Percentiles rank a stretch among this genome's conserved stretches.
These are phyloP conservation scores for Globisporangium spinosum DNA, from an alignment of 352 stramenopile species.

Conservation along the genomic window DNA sequence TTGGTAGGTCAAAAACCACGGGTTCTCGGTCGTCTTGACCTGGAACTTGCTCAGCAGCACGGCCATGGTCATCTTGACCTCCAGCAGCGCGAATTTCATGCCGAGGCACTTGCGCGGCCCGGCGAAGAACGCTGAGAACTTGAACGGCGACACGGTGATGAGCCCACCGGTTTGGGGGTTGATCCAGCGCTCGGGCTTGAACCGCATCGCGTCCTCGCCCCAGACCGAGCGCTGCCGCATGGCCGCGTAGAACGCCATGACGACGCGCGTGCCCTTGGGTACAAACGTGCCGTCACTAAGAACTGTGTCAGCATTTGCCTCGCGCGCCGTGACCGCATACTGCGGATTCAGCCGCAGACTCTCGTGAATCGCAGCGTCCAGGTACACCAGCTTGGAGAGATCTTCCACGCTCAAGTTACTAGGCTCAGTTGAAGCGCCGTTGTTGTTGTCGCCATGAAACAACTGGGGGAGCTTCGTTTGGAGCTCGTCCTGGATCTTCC, in stretches of 20 bases:
- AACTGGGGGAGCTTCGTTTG: constrained; percentile 19
- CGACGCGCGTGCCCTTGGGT: constrained; percentile 36
- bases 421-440: neutral
- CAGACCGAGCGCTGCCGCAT: constrained; percentile 50
- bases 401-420: constrained; percentile 30
- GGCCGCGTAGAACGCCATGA: constrained; percentile 49
- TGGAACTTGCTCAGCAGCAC: constrained; percentile 50
- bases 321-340: constrained; percentile 41
- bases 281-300: constrained; percentile 72
- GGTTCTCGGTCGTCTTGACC: constrained; percentile 31
- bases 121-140: constrained; percentile 69
- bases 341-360: constrained; percentile 57
- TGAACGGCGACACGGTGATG: constrained; percentile 41
- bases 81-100: constrained; percentile 56
- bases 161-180: constrained; percentile 33
- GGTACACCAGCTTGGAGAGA: constrained; percentile 49
- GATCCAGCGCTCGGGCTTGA: constrained; percentile 69
- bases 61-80: constrained; percentile 63
- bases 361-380: constrained; percentile 57
- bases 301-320: constrained; percentile 38
- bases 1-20: constrained; percentile 42
- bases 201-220: constrained; percentile 49
- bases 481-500: constrained; percentile 33
- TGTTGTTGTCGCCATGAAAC: constrained; percentile 4
- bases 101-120: constrained; percentile 68